Conservation (phyloP, 352 stramenopile species). For the Peronospora farinosa region DNA sequence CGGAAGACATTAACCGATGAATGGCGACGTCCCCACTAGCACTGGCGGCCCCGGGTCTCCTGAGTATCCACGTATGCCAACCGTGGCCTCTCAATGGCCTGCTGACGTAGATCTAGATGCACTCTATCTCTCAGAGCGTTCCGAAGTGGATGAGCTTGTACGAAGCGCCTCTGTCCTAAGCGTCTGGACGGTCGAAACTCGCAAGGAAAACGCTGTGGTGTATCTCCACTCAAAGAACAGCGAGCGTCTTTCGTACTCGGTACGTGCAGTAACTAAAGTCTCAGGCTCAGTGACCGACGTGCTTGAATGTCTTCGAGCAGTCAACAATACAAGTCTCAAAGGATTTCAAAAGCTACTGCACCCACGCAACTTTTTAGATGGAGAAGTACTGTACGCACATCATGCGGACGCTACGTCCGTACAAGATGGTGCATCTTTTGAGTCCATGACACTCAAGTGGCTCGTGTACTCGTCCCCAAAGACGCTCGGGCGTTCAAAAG, state of each 20-base stretch:
- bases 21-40: conserved; percentile 11
- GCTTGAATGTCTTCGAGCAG: conserved; percentile 70
- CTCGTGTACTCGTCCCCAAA: conserved; percentile 70
- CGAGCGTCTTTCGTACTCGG: conserved; percentile 64
- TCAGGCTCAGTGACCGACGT: conserved; percentile 59
- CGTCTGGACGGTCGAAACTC: conserved; percentile 67
- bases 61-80: conserved; percentile 22
- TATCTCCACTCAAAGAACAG: conserved; percentile 84
- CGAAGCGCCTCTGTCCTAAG: conserved; percentile 59
- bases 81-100: conserved; percentile 50
- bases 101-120: conserved; percentile 68
- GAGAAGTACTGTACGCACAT: conserved; percentile 71
- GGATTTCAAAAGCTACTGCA: conserved; percentile 74
- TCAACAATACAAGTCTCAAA: conserved; percentile 49
- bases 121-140: conserved; percentile 67
- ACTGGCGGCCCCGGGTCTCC: conserved; percentile 11
- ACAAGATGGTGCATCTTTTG: conserved; percentile 21
- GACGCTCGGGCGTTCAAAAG: conserved; percentile 70
- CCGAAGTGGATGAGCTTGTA: conserved; percentile 63
- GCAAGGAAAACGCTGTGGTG: conserved; percentile 57
- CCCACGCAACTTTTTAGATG: conserved; percentile 66
- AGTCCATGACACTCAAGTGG: conserved; percentile 83
- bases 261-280: conserved; percentile 65
- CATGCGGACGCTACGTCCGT: conserved; percentile 11
- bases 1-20: conserved; percentile 25